Evolutionary conservation across 2,329 filamentous ascomycete genomes (phyloP).

Genomic region (Penicillium sp.): DNA sequence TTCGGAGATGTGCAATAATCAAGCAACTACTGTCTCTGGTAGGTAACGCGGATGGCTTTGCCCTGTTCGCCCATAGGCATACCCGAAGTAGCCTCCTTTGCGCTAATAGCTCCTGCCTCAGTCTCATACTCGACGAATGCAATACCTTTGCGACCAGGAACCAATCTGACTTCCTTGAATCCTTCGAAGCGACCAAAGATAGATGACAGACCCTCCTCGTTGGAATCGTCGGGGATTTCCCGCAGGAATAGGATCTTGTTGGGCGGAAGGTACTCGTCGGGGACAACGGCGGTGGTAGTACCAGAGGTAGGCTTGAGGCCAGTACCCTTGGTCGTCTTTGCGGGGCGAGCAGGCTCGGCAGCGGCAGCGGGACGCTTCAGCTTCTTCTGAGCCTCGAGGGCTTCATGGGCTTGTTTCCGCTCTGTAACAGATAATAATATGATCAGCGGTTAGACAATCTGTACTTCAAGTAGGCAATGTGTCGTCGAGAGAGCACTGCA

Average conservation of each 20-base stretch:
- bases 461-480: background rate
- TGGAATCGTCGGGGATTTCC: conserved; percentile 84
- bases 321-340: conserved; percentile 68
- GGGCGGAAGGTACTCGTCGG: conserved; percentile 96
- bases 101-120: conserved; percentile 83
- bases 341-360: conserved; percentile 55
- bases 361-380: conserved; percentile 64
- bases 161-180: conserved; percentile 87
- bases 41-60: conserved; percentile 89
- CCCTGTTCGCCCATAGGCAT: conserved; percentile 74
- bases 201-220: conserved; percentile 72
- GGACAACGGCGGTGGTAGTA: conserved; percentile 70
- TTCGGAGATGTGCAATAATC: conserved; percentile 7
- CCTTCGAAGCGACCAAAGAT: conserved; percentile 90
- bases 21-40: conserved; percentile 69
- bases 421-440: conserved; percentile 43
- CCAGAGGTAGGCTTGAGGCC: conserved; percentile 76
- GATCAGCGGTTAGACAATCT: conserved; percentile 4
- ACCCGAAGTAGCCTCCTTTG: conserved; percentile 89
- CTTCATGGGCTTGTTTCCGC: conserved; percentile 78
- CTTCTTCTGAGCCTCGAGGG: conserved; percentile 74
- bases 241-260: conserved; percentile 97
- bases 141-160: conserved; percentile 82
- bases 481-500: background rate
- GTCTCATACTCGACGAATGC: conserved; percentile 96